Evolutionary conservation across 192 early-diverging fungal species (phyloP).

Genomic region (Pilaira anomala): DNA sequence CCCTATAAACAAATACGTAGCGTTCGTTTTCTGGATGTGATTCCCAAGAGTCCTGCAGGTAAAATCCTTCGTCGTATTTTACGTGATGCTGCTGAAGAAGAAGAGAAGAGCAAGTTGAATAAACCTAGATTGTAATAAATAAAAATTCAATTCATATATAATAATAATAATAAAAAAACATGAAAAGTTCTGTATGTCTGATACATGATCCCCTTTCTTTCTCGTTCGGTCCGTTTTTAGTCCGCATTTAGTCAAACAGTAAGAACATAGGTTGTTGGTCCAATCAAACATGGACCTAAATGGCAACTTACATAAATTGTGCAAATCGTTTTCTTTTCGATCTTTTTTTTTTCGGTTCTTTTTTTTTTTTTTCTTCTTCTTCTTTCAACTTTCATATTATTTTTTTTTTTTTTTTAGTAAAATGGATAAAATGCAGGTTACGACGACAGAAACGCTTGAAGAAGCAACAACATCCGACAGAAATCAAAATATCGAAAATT

Average conservation of each 20-base stretch:
- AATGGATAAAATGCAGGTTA: too few relatives aligned
- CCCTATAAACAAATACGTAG: conserved; percentile 77
- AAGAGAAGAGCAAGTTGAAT: background rate
- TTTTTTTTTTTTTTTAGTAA: too few relatives aligned
- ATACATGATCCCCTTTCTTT: too few relatives aligned
- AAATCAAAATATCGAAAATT: background rate
- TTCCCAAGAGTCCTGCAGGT: conserved; percentile 78
- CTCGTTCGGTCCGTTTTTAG: conserved; percentile 3
- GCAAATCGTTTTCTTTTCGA: too few relatives aligned
- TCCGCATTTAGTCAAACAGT: background rate
- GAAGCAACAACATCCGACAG: background rate
- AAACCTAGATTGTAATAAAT: conserved; percentile 8
- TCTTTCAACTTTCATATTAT: too few relatives aligned
- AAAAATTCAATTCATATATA: conserved; percentile 1
- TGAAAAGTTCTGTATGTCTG: too few relatives aligned
- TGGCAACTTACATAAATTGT: too few relatives aligned
- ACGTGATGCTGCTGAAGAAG: conserved; percentile 18
- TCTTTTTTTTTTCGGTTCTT: too few relatives aligned
- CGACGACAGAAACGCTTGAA: background rate
- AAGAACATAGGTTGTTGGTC: too few relatives aligned
- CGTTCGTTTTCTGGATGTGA: conserved; percentile 67
- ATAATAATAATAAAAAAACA: conserved; percentile 4
- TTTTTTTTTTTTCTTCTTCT: too few relatives aligned
- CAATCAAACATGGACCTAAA: too few relatives aligned
- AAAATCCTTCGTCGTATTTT: conserved; percentile 70